Conservation (phyloP, 1,284 basidiomycete species). For the Boletus semigastroideus region DNA sequence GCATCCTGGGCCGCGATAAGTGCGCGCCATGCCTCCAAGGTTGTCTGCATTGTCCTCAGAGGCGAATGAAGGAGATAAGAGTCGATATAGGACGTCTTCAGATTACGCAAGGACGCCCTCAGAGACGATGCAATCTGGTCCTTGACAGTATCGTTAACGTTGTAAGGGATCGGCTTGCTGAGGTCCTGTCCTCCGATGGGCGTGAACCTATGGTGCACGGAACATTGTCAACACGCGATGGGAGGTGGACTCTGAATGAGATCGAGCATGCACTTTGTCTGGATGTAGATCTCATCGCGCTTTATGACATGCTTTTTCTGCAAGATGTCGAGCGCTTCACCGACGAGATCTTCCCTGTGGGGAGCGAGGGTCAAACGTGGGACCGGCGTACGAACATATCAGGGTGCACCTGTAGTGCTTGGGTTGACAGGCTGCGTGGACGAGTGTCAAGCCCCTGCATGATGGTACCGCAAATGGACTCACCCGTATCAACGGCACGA, state of each 20-base stretch:
- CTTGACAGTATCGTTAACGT: conserved; percentile 50
- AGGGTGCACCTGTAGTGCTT: conserved; percentile 67
- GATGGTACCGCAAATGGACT: conserved; percentile 18
- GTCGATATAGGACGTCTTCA: conserved; percentile 70
- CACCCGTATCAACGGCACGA: conserved; percentile 76
- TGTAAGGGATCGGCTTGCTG: conserved; percentile 70
- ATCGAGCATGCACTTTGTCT: conserved; percentile 63
- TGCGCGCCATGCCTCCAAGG: conserved; percentile 64
- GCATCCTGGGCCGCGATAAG: conserved; percentile 61
- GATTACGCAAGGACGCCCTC: conserved; percentile 59
- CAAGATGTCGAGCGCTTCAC: conserved; percentile 60
- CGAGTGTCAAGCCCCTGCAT: conserved; percentile 9
- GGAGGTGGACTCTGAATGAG: background rate
- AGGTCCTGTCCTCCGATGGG: conserved; percentile 69
- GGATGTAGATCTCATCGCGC: conserved; percentile 66
- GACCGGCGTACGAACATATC: background rate
- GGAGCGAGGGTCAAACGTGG: background rate
- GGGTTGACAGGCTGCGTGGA: conserved; percentile 63
- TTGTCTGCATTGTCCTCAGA: conserved; percentile 54
- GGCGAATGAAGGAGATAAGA: conserved; percentile 78
- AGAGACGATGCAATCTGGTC: conserved; percentile 69
- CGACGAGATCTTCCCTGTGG: conserved; percentile 74
- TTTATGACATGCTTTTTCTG: conserved; percentile 51
- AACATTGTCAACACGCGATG: conserved; percentile 2
- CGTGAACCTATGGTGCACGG: conserved; percentile 55